Conservation (phyloP, 306 rosid species). For the Hylodesmum podocarpum region DNA sequence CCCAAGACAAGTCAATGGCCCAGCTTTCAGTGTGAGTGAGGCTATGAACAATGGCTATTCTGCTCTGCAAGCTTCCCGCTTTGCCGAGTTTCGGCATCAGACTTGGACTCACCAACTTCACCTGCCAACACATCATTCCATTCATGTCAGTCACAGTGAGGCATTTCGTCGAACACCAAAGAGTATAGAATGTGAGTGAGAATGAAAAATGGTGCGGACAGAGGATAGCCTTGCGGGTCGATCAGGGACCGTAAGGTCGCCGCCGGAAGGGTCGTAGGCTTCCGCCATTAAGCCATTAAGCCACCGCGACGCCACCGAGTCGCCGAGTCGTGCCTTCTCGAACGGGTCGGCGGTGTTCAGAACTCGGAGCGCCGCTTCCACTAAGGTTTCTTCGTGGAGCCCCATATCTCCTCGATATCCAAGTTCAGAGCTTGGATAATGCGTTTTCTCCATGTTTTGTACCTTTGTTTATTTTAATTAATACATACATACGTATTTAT, state of each 20-base stretch:
- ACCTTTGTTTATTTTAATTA: neutral
- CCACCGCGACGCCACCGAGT: slow-evolving; percentile 67
- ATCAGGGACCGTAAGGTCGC: slow-evolving; percentile 56
- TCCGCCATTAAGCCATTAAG: slow-evolving; percentile 54
- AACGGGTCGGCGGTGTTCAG: slow-evolving; percentile 78
- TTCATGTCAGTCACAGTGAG: neutral
- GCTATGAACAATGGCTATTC: slow-evolving; percentile 84
- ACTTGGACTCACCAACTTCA: slow-evolving; percentile 69
- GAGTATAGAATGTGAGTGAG: no score
- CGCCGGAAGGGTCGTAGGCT: slow-evolving; percentile 46
- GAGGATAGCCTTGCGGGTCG: slow-evolving; percentile 79
- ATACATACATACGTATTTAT: no score
- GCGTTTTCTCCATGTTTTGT: no score
- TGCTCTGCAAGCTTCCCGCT: slow-evolving; percentile 91
- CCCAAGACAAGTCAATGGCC: slow-evolving; percentile 96
- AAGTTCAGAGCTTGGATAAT: neutral
- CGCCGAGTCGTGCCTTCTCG: slow-evolving; percentile 81
- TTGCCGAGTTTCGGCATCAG: slow-evolving; percentile 93
- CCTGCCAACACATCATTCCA: slow-evolving; percentile 38
- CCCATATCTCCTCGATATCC: neutral
- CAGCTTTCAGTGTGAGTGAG: slow-evolving; percentile 88
- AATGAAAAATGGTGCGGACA: slow-evolving; percentile 26
- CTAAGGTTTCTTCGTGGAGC: slow-evolving; percentile 43
- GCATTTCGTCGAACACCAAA: slow-evolving; percentile 39
- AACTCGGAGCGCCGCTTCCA: slow-evolving; percentile 75